Evolutionary conservation across 2,329 filamentous ascomycete species (phyloP), one percentile per base, ranked within the genome.

Genomic region (Fusarium sp.): DNA sequence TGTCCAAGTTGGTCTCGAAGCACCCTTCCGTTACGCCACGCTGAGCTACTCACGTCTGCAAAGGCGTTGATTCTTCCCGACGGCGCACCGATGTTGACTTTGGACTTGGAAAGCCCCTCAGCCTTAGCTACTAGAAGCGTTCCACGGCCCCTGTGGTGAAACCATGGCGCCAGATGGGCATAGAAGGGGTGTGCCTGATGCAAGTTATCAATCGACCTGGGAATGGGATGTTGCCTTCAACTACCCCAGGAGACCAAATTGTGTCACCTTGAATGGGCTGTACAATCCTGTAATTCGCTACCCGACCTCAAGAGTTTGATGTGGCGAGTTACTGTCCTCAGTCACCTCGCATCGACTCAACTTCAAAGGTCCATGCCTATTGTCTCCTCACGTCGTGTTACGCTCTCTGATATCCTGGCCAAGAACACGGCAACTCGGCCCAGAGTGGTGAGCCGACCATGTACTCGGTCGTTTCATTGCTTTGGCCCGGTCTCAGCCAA

Each of bases 131-230:
- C 75, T 88, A 90, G 77, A 89, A 90, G 70, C 87, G 89, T 69
- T 86, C 84, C 15, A 87, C 86, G 0, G 88, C 87, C 1, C 90
- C 87, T 86, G 80, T 86, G 22, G 22, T 3, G 27, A 43, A 25
- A 27, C 62, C 84, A 90, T 70, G 88, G 89, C 17, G 90, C 90
- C 6, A 80, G 86, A 87, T 37, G 89, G 88, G 11, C 80, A 86
- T 72, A 86, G 86, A 14, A 79, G 80, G 22, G 90, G 90, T 6
- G 89, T 86, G 3, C 80, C 91, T 15, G 84, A 91, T 75, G 89
- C 90, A 11, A 91, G 91, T 89, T 91, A 91, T 74, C 84, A 88
- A 69, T 87, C 85, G 78, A 84, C 85, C 58, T 78, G 81, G 32
- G 81, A 83, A 15, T 75, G 76, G 12, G 84, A 82, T 35, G 89